phyloP scores from a whole-genome alignment of 805 yeast species.

The Debaryomyces castellii region DNA sequence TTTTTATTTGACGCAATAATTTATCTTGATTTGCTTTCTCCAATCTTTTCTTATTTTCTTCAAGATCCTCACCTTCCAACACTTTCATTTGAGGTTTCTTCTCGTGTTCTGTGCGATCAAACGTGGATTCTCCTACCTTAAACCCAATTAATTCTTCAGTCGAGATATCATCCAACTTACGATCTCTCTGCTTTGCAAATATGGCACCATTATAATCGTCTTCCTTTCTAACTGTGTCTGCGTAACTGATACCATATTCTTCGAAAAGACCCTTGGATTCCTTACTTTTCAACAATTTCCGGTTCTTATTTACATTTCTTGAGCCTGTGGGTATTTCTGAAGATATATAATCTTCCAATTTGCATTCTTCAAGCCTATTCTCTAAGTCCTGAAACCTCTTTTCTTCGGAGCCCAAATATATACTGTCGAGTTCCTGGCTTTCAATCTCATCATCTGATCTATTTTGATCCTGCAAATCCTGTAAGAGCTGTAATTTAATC shows the following conservation, averaged over 20 bases:
- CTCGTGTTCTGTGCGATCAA: constrained; percentile 3
- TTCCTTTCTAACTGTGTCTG: constrained; percentile 22
- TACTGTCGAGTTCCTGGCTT: constrained; percentile 30
- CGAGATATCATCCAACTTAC: constrained; percentile 22
- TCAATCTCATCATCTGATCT: constrained; percentile 1
- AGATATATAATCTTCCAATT: constrained; percentile 20
- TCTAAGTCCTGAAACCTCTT: constrained; percentile 3
- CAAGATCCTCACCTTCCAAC: constrained; percentile 26
- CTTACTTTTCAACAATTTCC: constrained; percentile 30
- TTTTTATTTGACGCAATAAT: constrained; percentile 28
- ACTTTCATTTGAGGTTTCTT: constrained; percentile 1
- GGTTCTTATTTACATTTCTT: constrained; percentile 14
- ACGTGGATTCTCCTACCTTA: constrained; percentile 28
- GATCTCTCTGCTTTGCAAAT: constrained; percentile 13
- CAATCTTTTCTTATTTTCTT: constrained; percentile 22
- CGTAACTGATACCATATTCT: constrained; percentile 39
- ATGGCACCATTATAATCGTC: constrained; percentile 28
- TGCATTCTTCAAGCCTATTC: not conserved
- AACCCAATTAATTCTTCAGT: constrained; percentile 34
- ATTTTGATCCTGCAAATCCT: constrained; percentile 16
- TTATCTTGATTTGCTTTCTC: constrained; percentile 24
- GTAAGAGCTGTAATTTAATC: constrained; percentile 35
- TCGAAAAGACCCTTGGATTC: constrained; percentile 32
- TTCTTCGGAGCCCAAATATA: constrained; percentile 33
- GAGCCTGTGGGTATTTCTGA: constrained; percentile 7